phyloP scores from a whole-genome alignment of 495 filamentous ascomycete genomes.

The Podospora didyma region DNA sequence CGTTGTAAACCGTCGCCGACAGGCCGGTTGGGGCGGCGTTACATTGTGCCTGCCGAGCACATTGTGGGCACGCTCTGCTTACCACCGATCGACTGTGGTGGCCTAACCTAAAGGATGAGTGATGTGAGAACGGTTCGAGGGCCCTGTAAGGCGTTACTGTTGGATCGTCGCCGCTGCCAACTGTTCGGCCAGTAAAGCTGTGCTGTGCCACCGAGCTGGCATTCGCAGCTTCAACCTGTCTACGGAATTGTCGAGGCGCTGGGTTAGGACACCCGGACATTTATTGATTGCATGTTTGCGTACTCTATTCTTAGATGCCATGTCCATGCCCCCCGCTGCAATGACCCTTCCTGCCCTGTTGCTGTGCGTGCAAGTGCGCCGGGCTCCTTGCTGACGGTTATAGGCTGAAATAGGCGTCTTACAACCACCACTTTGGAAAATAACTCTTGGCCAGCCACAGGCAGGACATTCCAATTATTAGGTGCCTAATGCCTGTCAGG shows the following conservation, averaged over 20 bases:
- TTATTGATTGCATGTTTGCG: not conserved
- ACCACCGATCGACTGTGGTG: too few relatives aligned
- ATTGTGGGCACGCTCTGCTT: too few relatives aligned
- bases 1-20: too few relatives aligned
- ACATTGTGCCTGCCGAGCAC: too few relatives aligned
- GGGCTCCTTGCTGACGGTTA: not conserved
- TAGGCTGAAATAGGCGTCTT: slow-evolving; percentile 1
- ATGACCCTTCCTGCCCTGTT: not conserved
- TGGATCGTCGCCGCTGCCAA: too few relatives aligned
- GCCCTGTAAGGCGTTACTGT: too few relatives aligned
- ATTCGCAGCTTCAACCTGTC: too few relatives aligned
- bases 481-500: not conserved
- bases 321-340: not conserved
- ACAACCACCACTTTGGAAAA: slow-evolving; percentile 12
- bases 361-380: not conserved
- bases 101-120: too few relatives aligned
- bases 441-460: slow-evolving; percentile 1
- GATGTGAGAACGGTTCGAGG: too few relatives aligned
- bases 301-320: slow-evolving; percentile 7
- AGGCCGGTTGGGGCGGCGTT: too few relatives aligned
- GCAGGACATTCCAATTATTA: not conserved
- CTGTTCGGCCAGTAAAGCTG: not conserved
- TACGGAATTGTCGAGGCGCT: not conserved
- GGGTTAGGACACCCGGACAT: not conserved
- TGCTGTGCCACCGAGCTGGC: not conserved